Conservation (phyloP, 1,139 yeast species). For the Schwanniomyces etchellsii region DNA sequence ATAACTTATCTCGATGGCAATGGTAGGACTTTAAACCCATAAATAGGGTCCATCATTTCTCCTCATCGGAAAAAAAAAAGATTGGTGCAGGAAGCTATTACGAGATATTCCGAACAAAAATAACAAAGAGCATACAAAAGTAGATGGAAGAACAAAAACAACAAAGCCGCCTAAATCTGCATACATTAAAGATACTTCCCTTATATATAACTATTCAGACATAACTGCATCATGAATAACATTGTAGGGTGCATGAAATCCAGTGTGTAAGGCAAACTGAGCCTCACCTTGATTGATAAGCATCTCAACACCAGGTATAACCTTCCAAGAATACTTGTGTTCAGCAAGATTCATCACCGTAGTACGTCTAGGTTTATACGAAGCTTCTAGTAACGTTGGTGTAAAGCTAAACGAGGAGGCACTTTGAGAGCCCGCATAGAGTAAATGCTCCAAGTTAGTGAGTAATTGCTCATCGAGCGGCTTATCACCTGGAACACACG, state of each 20-base stretch:
- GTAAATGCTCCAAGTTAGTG: constrained; percentile 40
- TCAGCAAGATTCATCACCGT: constrained; percentile 77
- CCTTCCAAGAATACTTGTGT: constrained; percentile 57
- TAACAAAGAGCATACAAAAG: background rate
- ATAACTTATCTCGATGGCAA: no score
- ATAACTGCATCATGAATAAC: constrained; percentile 57
- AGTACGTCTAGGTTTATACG: constrained; percentile 83
- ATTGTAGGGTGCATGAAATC: constrained; percentile 56
- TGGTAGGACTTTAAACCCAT: no score
- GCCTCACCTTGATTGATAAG: constrained; percentile 87
- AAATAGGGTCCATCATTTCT: no score
- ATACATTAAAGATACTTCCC: no score
- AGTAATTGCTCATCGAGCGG: constrained; percentile 56
- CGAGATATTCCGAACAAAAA: no score
- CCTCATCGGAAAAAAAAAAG: background rate
- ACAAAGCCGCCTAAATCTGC: no score
- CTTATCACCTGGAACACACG: constrained; percentile 86
- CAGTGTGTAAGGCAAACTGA: constrained; percentile 80
- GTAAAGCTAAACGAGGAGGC: constrained; percentile 24
- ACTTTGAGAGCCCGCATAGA: constrained; percentile 31
- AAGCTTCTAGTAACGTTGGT: constrained; percentile 78
- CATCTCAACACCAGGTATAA: constrained; percentile 86
- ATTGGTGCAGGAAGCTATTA: no score
- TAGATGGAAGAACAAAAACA: no score
- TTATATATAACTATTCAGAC: no score